Evolutionary conservation across 208 protist species (phyloP).

Genomic region (Trypanosomatidae sp.): DNA sequence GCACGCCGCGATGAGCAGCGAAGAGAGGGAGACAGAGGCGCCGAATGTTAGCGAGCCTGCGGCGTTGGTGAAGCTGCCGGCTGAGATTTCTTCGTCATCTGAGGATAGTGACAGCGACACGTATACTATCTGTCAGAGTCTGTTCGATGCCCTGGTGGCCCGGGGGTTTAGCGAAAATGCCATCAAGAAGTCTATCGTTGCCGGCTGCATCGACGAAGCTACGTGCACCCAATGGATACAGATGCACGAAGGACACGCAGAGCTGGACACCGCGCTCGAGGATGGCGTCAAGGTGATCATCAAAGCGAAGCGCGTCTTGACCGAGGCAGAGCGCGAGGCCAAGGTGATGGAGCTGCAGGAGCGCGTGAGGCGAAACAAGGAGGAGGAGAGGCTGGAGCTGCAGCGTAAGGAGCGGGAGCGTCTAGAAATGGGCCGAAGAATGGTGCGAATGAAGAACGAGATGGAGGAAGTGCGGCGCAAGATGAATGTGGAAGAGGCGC

Average conservation of each 20-base stretch:
- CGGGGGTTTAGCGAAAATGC: constrained; percentile 86
- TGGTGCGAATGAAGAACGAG: constrained; percentile 48
- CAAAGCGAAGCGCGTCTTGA: constrained; percentile 63
- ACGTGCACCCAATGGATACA: constrained; percentile 86
- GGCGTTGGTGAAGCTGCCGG: neutral
- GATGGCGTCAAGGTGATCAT: constrained; percentile 67
- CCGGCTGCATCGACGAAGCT: constrained; percentile 75
- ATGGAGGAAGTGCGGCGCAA: constrained; percentile 54
- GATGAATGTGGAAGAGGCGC: constrained; percentile 43
- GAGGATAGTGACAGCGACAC: constrained; percentile 14
- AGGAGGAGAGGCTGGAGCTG: constrained; percentile 48
- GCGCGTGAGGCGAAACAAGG: constrained; percentile 51
- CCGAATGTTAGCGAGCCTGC: neutral
- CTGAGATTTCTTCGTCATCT: constrained; percentile 1
- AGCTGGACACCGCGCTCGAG: constrained; percentile 79
- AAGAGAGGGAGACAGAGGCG: neutral
- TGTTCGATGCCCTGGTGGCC: constrained; percentile 51
- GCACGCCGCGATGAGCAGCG: neutral
- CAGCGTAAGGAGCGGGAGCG: constrained; percentile 58
- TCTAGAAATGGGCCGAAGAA: constrained; percentile 61
- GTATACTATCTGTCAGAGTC: constrained; percentile 51
- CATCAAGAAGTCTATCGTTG: constrained; percentile 87
- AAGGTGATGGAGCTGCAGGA: constrained; percentile 73
- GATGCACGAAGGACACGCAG: constrained; percentile 81
- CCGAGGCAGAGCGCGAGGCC: constrained; percentile 64